Evolutionary conservation across 495 filamentous ascomycete species (phyloP).

Genomic region (Apiosordaria backusii): DNA sequence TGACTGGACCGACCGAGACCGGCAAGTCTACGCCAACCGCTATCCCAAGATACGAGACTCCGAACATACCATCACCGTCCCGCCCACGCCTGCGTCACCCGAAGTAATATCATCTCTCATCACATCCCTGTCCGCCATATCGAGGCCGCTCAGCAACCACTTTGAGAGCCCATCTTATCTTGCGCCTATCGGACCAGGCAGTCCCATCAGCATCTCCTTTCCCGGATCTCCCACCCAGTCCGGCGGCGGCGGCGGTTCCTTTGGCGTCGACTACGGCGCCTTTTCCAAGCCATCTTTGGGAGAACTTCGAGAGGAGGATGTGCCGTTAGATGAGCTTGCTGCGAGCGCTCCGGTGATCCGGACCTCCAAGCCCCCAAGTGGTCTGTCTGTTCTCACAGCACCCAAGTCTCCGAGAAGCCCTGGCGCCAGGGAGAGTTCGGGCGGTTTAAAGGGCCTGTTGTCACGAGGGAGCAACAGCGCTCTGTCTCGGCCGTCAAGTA

Average conservation of each 20-base stretch:
- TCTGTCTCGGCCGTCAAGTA: conserved; percentile 50
- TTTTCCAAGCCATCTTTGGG: conserved; percentile 45
- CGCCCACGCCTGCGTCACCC: conserved; percentile 64
- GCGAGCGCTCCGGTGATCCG: conserved; percentile 79
- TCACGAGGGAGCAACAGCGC: conserved; percentile 40
- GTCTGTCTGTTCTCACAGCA: conserved; percentile 64
- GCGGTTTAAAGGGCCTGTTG: conserved; percentile 42
- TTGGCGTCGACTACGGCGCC: conserved; percentile 68
- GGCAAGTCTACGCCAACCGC: conserved; percentile 29
- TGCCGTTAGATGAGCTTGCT: conserved; percentile 54
- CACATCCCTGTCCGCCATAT: conserved; percentile 85
- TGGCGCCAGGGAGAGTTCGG: conserved; percentile 38
- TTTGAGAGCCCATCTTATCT: conserved; percentile 54
- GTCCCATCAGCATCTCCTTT: conserved; percentile 44
- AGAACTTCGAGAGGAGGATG: conserved; percentile 60
- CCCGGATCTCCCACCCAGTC: conserved; percentile 42
- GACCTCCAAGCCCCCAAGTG: conserved; percentile 78
- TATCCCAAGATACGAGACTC: conserved; percentile 25
- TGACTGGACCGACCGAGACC: conserved; percentile 31
- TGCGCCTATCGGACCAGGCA: conserved; percentile 26
- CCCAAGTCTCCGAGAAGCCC: conserved; percentile 50
- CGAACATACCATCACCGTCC: conserved; percentile 19
- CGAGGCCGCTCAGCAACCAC: conserved; percentile 65
- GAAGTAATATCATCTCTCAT: conserved; percentile 94
- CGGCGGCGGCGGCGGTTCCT: conserved; percentile 46